Percentiles rank a stretch among this genome's conserved stretches.
Evolutionary conservation across 2,329 filamentous ascomycete genomes (phyloP).

Genomic region (Talaromyces sp.): DNA sequence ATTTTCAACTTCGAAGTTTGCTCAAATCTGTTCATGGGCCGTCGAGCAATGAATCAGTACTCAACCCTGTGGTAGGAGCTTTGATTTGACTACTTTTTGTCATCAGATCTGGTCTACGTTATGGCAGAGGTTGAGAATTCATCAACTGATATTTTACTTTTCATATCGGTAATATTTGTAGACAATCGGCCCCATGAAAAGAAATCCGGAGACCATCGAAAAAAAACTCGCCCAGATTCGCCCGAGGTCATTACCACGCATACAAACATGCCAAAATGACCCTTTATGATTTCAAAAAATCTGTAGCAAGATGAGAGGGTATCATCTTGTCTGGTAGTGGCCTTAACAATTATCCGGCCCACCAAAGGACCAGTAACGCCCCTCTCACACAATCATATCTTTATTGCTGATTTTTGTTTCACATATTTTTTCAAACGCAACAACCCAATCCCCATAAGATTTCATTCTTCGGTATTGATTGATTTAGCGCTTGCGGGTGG

Average conservation of each 20-base stretch:
- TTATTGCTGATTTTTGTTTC: slow-evolving; percentile 33
- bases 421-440: slow-evolving; percentile 20
- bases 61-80: neutral
- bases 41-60: neutral
- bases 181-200: slow-evolving; percentile 18
- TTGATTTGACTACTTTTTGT: neutral
- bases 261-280: slow-evolving; percentile 17
- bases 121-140: slow-evolving; percentile 6
- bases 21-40: neutral
- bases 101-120: neutral
- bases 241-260: slow-evolving; percentile 19
- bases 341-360: slow-evolving; percentile 21
- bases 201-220: slow-evolving; percentile 19
- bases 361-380: slow-evolving; percentile 29
- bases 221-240: slow-evolving; percentile 22
- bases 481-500: slow-evolving; percentile 44
- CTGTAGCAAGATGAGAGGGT: slow-evolving; percentile 21
- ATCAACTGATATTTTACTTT: slow-evolving; percentile 21
- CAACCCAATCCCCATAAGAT: slow-evolving; percentile 12
- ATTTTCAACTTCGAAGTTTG: neutral
- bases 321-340: slow-evolving; percentile 36
- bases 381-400: slow-evolving; percentile 30
- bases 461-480: slow-evolving; percentile 8
- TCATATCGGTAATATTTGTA: slow-evolving; percentile 20
- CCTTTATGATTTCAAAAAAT: slow-evolving; percentile 19